Evolutionary conservation across 371 early-diverging fungal species (phyloP).

Genomic region (Polyrhizophydium stewartii): DNA sequence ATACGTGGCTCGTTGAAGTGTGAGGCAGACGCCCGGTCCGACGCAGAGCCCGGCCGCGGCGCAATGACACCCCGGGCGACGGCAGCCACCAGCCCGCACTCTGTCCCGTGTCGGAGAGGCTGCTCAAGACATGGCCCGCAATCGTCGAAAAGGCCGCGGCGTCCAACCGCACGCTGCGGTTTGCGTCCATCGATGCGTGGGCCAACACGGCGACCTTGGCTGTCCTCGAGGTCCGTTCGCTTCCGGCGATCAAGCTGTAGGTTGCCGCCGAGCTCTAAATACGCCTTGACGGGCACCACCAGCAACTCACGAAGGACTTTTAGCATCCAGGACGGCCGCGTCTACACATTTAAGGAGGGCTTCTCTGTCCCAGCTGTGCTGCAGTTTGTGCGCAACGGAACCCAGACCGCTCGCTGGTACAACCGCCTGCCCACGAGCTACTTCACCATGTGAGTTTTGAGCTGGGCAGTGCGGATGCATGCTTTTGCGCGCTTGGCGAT

Average conservation of each 20-base stretch:
- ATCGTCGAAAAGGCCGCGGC: background rate
- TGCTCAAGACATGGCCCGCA: background rate
- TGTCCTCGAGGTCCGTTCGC: background rate
- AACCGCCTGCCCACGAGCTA: background rate
- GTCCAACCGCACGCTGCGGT: background rate
- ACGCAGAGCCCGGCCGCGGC: background rate
- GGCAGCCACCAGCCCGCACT: background rate
- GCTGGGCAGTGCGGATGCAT: no score
- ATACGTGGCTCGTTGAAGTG: background rate
- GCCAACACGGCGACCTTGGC: background rate
- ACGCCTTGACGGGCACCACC: background rate
- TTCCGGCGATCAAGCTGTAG: slow-evolving; percentile 1
- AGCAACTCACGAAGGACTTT: background rate
- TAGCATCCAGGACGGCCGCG: slow-evolving; percentile 1
- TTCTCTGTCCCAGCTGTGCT: background rate
- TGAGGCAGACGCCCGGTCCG: background rate
- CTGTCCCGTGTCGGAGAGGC: background rate
- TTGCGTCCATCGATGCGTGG: background rate
- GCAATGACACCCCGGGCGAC: background rate
- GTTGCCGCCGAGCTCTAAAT: background rate
- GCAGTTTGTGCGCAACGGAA: background rate
- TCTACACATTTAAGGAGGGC: background rate
- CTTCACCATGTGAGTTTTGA: no score
- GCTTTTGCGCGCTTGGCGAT: background rate
- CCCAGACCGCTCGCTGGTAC: background rate